phyloP scores from a whole-genome alignment of 768 basidiomycete species.

The Collybiopsis luxurians region DNA sequence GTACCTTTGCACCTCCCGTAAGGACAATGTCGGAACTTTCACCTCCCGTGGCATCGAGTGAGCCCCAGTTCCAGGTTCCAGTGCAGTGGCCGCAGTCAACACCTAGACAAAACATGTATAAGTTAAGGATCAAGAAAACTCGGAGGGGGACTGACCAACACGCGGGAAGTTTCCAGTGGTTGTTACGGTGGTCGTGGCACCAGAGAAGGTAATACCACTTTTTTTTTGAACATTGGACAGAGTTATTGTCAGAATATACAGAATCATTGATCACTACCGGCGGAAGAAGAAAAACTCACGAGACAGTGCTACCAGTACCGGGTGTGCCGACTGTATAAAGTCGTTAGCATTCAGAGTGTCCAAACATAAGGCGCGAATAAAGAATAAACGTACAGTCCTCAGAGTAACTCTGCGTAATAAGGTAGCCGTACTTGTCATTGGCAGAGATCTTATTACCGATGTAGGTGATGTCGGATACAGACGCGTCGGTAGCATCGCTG shows the following conservation, averaged over 20 bases:
- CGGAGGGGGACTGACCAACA: background rate
- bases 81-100: constrained; percentile 7
- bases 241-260: no score
- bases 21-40: background rate
- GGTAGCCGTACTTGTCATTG: constrained; percentile 32
- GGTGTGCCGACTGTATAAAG: constrained; percentile 24
- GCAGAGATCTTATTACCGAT: constrained; percentile 33
- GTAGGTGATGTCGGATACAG: constrained; percentile 33
- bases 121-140: background rate
- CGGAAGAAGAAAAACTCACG: no score
- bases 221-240: no score
- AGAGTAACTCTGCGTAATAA: constrained; percentile 34
- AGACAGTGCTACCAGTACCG: constrained; percentile 38
- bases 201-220: background rate
- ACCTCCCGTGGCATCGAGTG: background rate
- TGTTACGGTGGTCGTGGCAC: background rate
- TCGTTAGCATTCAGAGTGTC: background rate
- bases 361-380: background rate
- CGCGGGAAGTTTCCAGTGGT: background rate
- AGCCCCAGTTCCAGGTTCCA: constrained; percentile 1
- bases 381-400: constrained; percentile 12
- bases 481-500: constrained; percentile 24
- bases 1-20: background rate
- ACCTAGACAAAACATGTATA: background rate
- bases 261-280: no score